These are phyloP conservation scores for Chrysosporium queenslandicum DNA, from an alignment of 2,329 filamentous ascomycete species.

Conservation along the genomic window DNA sequence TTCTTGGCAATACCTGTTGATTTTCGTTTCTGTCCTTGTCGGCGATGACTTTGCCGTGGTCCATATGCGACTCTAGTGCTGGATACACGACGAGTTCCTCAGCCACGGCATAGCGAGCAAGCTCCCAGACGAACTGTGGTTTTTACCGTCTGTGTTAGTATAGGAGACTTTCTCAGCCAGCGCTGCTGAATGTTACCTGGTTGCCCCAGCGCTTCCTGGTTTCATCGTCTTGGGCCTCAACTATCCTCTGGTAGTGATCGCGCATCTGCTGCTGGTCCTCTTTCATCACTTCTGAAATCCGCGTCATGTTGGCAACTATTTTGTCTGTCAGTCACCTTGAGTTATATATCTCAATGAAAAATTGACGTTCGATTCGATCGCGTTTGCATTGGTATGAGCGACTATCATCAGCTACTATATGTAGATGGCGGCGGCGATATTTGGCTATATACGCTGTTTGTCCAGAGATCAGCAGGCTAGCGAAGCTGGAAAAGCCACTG, in stretches of 20 bases:
- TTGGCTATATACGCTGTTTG: neutral
- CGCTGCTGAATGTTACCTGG: constrained; percentile 17
- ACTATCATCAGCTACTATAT: too few relatives aligned
- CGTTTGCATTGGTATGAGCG: too few relatives aligned
- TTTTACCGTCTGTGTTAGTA: neutral
- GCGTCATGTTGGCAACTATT: constrained; percentile 15
- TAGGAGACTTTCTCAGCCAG: neutral
- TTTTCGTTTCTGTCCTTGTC: constrained; percentile 25
- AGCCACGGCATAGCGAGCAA: constrained; percentile 43
- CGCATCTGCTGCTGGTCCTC: constrained; percentile 37
- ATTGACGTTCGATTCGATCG: too few relatives aligned
- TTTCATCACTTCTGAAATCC: constrained; percentile 33
- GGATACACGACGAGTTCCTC: constrained; percentile 49
- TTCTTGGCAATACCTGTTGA: constrained; percentile 11
- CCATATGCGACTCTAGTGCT: constrained; percentile 42
- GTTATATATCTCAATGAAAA: neutral
- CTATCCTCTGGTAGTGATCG: constrained; percentile 37
- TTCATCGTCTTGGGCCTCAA: constrained; percentile 35
- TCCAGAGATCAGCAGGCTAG: neutral
- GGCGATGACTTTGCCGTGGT: constrained; percentile 37
- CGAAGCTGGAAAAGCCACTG: neutral
- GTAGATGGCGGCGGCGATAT: neutral
- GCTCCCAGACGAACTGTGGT: constrained; percentile 43
- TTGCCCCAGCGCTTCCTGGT: constrained; percentile 41
- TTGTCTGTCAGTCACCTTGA: neutral